Evolutionary conservation across 2,329 filamentous ascomycete genomes (phyloP).

Genomic region (Biscogniauxia mediterranea): DNA sequence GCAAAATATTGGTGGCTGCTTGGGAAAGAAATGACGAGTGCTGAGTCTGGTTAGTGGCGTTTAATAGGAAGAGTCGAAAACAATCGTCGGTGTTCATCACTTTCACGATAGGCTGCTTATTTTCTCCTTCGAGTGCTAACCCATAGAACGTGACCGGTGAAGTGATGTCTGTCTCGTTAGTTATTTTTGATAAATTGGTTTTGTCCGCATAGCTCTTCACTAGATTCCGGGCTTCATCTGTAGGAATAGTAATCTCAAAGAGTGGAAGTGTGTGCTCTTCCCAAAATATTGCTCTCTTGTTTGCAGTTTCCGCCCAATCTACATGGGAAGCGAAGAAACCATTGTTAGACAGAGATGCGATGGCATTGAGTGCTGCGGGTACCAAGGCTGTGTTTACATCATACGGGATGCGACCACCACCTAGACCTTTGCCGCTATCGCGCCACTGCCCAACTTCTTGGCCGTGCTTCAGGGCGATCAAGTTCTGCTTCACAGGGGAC

Average conservation of each 20-base stretch:
- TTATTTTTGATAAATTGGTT: constrained; percentile 43
- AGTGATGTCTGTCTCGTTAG: constrained; percentile 40
- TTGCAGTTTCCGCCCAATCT: constrained; percentile 45
- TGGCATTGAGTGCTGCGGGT: constrained; percentile 59
- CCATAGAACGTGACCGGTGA: constrained; percentile 52
- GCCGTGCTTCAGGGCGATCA: constrained; percentile 55
- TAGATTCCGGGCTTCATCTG: constrained; percentile 42
- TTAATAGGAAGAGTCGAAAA: constrained; percentile 62
- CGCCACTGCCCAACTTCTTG: constrained; percentile 62
- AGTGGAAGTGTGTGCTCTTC: constrained; percentile 59
- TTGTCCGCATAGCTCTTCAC: constrained; percentile 47
- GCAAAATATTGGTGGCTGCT: constrained; percentile 55
- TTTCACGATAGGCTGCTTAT: constrained; percentile 47
- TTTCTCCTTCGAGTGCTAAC: constrained; percentile 53
- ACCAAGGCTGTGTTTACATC: constrained; percentile 64
- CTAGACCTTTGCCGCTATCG: constrained; percentile 58
- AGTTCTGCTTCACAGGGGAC: constrained; percentile 50
- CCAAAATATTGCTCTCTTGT: constrained; percentile 57
- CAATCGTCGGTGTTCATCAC: constrained; percentile 65
- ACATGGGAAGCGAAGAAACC: constrained; percentile 50
- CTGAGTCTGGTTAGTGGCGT: constrained; percentile 56
- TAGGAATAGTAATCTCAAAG: constrained; percentile 49
- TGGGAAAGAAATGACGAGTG: constrained; percentile 56
- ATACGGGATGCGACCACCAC: constrained; percentile 61
- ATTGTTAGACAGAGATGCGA: constrained; percentile 48